Conservation (phyloP, 2,329 filamentous ascomycete species). For the Paraphaeosphaeria minitans region DNA sequence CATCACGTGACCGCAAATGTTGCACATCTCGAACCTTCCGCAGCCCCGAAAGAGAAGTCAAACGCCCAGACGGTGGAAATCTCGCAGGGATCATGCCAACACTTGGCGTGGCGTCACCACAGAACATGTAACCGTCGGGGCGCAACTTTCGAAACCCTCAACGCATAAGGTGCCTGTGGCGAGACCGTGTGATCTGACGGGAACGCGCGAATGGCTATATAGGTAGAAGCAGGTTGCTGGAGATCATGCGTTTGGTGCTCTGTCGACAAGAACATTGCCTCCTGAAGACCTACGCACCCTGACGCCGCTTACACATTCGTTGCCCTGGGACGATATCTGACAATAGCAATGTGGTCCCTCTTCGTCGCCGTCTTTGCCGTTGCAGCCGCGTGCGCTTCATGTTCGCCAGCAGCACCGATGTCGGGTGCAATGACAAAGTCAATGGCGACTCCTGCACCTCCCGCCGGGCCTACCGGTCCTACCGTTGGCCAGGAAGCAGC, state of each 20-base stretch:
- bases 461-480: neutral
- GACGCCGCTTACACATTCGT: conserved; percentile 11
- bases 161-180: conserved; percentile 20
- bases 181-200: conserved; percentile 8
- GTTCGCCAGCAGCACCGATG: conserved; percentile 19
- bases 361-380: conserved; percentile 11
- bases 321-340: conserved; percentile 1
- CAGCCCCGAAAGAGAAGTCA: neutral
- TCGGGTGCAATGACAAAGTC: neutral
- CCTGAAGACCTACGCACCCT: neutral
- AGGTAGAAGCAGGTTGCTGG: conserved; percentile 12
- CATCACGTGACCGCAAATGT: conserved; percentile 9
- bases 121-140: conserved; percentile 20
- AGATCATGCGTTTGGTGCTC: conserved; percentile 1
- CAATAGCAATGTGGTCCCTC: conserved; percentile 15
- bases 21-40: neutral
- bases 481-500: neutral
- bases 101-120: conserved; percentile 2
- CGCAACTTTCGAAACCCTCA: conserved; percentile 24
- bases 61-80: neutral
- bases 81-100: conserved; percentile 3
- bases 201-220: conserved; percentile 14
- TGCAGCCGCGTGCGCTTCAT: conserved; percentile 20
- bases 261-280: neutral
- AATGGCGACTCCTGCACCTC: conserved; percentile 13